Base-by-base conservation (phyloP, 495 filamentous ascomycete genomes). In the Xylaria curta region DNA sequence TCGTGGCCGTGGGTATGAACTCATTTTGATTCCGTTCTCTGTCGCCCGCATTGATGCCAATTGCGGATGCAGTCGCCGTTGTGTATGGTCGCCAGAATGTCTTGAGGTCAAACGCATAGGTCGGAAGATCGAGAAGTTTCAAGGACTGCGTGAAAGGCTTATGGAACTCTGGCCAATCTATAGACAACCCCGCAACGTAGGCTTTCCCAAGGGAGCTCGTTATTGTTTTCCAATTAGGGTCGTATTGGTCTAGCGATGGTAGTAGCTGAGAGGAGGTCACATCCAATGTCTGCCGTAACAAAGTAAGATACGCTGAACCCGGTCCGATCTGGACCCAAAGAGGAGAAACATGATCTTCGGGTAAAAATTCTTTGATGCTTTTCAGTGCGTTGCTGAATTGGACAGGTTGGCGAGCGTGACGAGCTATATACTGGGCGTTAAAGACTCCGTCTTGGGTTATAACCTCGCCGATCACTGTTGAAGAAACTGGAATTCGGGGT, bases 131-230 rank as follows among this genome's bases (percentile, higher is more conserved):
- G 7, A 92, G 78, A 33, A 91, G 83, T 51, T 83, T 80, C 59
- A 86, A 85, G n/a, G 75, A 81, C 13, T 81, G 64, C 60, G 76
- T 76, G 73, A 89, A 92, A 70, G 89, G 87, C 26, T 85, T 83
- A 77, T 91, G 90, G 72, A 89, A 92, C 73, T 91, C 89, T 64
- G 84, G 85, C 90, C 91, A 93, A 70, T 85, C 75, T 53, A 92
- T 78, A 4, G 87, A 81, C 31, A 88, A 69, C 6, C 91, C 90
- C 19, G 80, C 81, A 21, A 79, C 59, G 70, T 91, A 85, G 4
- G 92, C 79, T 13, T 82, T 72, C 0, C 81, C 78, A 7, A 92
- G 76, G 44, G 83, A 86, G 17, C 72, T 78, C 0, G 85, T 79
- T 2, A 93, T 77, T 7, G 84, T 82, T 71, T 86, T 84, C 86